Base-by-base conservation (phyloP, 2,329 filamentous ascomycete genomes). In the Colletotrichum caudatum region DNA sequence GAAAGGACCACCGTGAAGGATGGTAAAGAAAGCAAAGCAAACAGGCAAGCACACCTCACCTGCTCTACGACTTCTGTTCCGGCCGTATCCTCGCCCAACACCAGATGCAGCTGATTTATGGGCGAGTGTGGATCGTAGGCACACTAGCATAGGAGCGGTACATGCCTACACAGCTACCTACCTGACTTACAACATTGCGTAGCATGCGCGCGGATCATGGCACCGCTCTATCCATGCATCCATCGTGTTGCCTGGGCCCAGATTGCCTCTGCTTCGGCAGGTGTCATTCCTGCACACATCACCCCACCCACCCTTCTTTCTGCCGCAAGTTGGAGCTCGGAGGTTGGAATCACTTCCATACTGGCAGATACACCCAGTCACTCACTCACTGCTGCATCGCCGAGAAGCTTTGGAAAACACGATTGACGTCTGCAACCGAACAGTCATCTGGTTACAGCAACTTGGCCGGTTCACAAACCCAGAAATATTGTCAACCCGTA, bases 271-370 rank as follows among this genome's bases (percentile, higher is more conserved):
- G 16, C 41, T 23, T 46, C 12, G 14, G 23, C 39, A 41, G 26
- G 64, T 71, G 59, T 64, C 59, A 71, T 69, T 71, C 69, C 65
- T 69, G 69, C 69, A 69, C 59, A 71, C 65, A 71, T 71, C 69
- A 71, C 65, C 69, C 69, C 69, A 71, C 69, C 59, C 62, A 59
- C 46, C 33, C 20, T 12, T 41, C 6, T 33, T 54, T 20, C 12
- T 39, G 9, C 35, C 35, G 35, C 44, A 29, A 35, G 2, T 18
- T 59, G 64, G 69, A 60, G 59, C 59, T 70, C 48, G 26, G 26
- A 56, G 63, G 50, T 51, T 20, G 39, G 41, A 26, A 37, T 14
- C 62, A 56, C 26, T 33, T 44, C 37, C 39, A 20, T 46, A 33
- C 7, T 8, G 41, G 41, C 16, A 8, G 41, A 20, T 29, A 41